phyloP scores from a whole-genome alignment of 306 rosid species.

The cucumber (Cucumis sativus) region Cucumber_9930_V3 NC_026660.2:27346001-27346500 shows the following conservation, averaged over 20 bases:
- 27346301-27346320: background rate
- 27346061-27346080: background rate
- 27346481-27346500: constrained; percentile 57
- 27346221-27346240: constrained; percentile 48
- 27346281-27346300: background rate
- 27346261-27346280: constrained; percentile 3
- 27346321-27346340: constrained; percentile 24
- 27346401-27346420: constrained; percentile 49
- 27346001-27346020: background rate
- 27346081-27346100: background rate
- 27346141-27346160: background rate
- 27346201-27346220: constrained; percentile 35
- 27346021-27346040: background rate
- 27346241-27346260: constrained; percentile 49
- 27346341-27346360: constrained; percentile 61
- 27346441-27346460: background rate
- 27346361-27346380: constrained; percentile 56
- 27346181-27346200: constrained; percentile 67
- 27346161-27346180: background rate
- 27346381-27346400: constrained; percentile 50
- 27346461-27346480: background rate
- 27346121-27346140: background rate
- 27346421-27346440: background rate
- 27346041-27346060: background rate
- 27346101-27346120: background rate